Conservation (phyloP, 176 grass and related monocot genomes). For the Rhynchospora breviuscula region DNA sequence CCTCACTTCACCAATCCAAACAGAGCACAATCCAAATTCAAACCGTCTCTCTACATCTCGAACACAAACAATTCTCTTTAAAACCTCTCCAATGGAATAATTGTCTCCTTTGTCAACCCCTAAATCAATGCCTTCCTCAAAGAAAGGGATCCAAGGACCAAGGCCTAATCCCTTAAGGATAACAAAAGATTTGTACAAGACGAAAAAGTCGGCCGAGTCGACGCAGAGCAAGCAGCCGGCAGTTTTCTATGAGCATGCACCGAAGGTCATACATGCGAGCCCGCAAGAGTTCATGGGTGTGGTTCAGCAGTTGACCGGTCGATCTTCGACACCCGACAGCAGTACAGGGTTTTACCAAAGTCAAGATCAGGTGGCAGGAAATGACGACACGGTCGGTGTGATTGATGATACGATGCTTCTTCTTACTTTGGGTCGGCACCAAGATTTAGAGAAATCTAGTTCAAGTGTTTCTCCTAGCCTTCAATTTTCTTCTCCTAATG, state of each 20-base stretch:
- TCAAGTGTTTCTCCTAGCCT: slow-evolving; percentile 19
- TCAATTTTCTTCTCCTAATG: slow-evolving; percentile 22
- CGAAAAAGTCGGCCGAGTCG: not conserved
- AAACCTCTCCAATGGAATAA: slow-evolving; percentile 1
- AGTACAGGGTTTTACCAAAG: not conserved
- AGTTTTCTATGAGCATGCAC: slow-evolving; percentile 24
- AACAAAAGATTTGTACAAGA: slow-evolving; percentile 9
- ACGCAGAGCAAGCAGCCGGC: not conserved
- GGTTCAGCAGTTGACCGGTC: slow-evolving; percentile 38
- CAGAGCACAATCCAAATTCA: not conserved
- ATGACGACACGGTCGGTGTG: not conserved
- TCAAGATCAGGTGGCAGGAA: not conserved
- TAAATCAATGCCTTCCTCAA: slow-evolving; percentile 25
- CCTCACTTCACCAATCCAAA: slow-evolving; percentile 5
- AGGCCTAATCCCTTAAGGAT: slow-evolving; percentile 20
- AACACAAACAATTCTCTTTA: not conserved
- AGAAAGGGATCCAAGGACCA: slow-evolving; percentile 30
- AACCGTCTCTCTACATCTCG: slow-evolving; percentile 10
- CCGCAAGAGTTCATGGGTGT: slow-evolving; percentile 42
- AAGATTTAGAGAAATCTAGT: slow-evolving; percentile 14
- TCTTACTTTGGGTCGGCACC: slow-evolving; percentile 5
- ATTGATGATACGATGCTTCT: slow-evolving; percentile 25
- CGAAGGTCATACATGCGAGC: slow-evolving; percentile 34
- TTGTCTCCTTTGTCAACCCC: slow-evolving; percentile 1
- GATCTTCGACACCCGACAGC: slow-evolving; percentile 8